Evolutionary conservation across 2,329 filamentous ascomycete genomes (phyloP), one percentile per base, ranked within the genome.

Genomic region (Pseudocercospora eumusae): DNA sequence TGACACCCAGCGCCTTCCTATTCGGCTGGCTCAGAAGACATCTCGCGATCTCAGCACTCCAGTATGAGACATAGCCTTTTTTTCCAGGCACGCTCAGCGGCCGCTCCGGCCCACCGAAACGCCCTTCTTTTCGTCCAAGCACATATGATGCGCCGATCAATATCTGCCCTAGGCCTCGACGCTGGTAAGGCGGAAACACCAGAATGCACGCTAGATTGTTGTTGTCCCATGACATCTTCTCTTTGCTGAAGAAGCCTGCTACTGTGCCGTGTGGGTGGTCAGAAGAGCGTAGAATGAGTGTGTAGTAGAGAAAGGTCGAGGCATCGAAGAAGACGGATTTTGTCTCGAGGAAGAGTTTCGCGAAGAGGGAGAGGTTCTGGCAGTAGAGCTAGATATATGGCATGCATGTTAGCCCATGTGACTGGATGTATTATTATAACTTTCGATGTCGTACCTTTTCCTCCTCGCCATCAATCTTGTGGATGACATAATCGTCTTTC

Each of bases 311-410:
- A 79, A 99, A 99, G 56, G 90, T 91, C 4, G 88, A 87, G 50
- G 97, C 93, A 73, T 99, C 95, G 80, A 96, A 99, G 78, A 97
- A 98, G 69, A 99, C 93, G 7, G 92, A 96, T 74, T 99, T 99
- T 74, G 96, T 96, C 76, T 98, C 93, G 67, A 99, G 89, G 76
- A 98, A 99, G 49, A 99, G 86, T 77, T 98, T 99, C 27, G 92
- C 93, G 75, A 98, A 97, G 50, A 99, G 87, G 9, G 91, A 97
- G 11, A 99, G 84, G 71, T 97, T 96, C 77, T 98, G 95, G 69
- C 92, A 93, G 75, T 96, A 98, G 28, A 97, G 84, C 74, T 78
- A 50, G 11, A 27, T 13, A n/a, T 6, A 7, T n/a, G n/a, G n/a
- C n/a, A n/a, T n/a, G 40, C 23, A 13, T 27, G 40, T 67, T 47